Evolutionary conservation across 768 basidiomycete genomes (phyloP).

Genomic region (Boletales sp.): DNA sequence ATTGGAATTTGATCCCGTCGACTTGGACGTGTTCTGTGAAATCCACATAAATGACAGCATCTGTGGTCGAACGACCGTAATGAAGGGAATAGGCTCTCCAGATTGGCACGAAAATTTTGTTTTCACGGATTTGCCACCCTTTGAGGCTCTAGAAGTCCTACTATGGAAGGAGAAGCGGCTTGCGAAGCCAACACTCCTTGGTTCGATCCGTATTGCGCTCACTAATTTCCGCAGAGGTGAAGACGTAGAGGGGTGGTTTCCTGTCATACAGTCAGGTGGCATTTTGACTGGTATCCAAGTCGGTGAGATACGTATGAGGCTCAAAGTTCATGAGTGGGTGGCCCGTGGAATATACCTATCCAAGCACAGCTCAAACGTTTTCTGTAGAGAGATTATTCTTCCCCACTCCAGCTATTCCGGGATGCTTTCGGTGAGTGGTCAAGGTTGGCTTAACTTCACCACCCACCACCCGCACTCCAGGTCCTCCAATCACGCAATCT

Average conservation of each 20-base stretch:
- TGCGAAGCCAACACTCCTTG: conserved; percentile 53
- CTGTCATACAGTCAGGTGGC: conserved; percentile 54
- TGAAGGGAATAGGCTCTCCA: conserved; percentile 59
- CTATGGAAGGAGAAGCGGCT: conserved; percentile 69
- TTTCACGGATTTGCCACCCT: conserved; percentile 75
- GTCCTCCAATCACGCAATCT: conserved; percentile 55
- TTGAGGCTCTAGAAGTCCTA: conserved; percentile 63
- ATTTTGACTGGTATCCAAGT: conserved; percentile 53
- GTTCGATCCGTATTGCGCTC: conserved; percentile 61
- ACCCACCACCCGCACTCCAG: conserved; percentile 4
- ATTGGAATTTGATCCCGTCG: conserved; percentile 49
- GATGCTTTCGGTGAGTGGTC: conserved; percentile 51
- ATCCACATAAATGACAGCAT: conserved; percentile 65
- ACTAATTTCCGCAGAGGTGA: conserved; percentile 72
- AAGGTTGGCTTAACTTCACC: neutral
- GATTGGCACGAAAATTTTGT: conserved; percentile 84
- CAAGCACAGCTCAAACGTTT: conserved; percentile 4
- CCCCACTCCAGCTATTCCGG: conserved; percentile 59
- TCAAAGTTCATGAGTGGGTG: conserved; percentile 72
- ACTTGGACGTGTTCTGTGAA: conserved; percentile 76
- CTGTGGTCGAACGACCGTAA: conserved; percentile 72
- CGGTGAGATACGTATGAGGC: conserved; percentile 72
- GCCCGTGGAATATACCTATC: neutral
- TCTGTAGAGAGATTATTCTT: conserved; percentile 69
- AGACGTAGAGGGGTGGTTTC: conserved; percentile 81